Base-by-base conservation (phyloP, 495 filamentous ascomycete species). In the Aspergillus baeticus region DNA sequence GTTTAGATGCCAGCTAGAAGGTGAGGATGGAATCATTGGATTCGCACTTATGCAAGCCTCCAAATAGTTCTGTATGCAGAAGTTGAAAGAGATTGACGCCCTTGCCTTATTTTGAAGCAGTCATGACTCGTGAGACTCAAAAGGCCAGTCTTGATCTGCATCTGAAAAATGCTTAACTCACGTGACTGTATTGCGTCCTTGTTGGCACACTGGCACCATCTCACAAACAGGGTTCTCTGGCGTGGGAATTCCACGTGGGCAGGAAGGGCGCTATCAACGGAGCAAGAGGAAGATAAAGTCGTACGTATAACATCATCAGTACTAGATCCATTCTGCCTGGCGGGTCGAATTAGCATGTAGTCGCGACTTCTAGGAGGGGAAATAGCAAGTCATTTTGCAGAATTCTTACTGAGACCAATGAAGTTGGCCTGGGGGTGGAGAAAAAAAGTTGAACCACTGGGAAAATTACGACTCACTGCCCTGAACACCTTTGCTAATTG, bases 101-200 rank as follows among this genome's bases (percentile, higher is more conserved):
- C 14, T 41, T 41, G 17, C 10, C 37, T 41, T 11, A n/a, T n/a
- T 37, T 37, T 45, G 21, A 10, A 31, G n/a, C 22, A 11, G 21
- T 39, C 43, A 49, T 49, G 53, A 49, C 51, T 53, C 52, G 47
- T 45, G 34, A 52, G 34, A 17, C 17, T 36, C 13, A 17, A 23
- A 6, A 4, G 3, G 20, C 23, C 14, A 43, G 41, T 43, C 36
- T 37, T 38, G 61, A 63, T 63, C 61, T 43, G 54, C 61, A 54
- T 57, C 45, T 23, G 44, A 33, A 37, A 57, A 63, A 51, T 54
- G 61, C 61, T 59, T 63, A 42, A 49, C 54, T 51, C 44, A 62
- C 53, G 55, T 63, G 58, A 46, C 52, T 44, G 7, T 14, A 33
- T 46, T 18, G n/a, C 14, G 42, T 56, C 36, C 48, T 62, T 47